phyloP scores from a whole-genome alignment of 225 moss, liverwort and hornwort genomes.

The Bryum argenteum region DNA sequence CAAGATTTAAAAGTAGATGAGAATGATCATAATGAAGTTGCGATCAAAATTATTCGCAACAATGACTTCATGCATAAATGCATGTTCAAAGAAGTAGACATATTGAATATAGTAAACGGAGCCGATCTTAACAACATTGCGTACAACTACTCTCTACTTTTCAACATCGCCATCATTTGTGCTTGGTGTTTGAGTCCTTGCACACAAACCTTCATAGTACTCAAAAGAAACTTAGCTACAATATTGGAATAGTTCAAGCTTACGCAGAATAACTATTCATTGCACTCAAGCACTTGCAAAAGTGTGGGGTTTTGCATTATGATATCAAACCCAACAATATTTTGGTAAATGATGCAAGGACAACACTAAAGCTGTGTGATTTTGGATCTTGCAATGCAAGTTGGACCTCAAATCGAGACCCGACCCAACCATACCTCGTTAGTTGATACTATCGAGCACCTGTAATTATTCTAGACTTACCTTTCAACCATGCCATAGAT shows the following conservation, averaged over 20 bases:
- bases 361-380: conserved; percentile 85
- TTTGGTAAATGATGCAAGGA: conserved; percentile 88
- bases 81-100: conserved; percentile 87
- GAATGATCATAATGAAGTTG: conserved; percentile 87
- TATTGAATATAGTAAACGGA: conserved; percentile 78
- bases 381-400: conserved; percentile 95
- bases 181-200: conserved; percentile 92
- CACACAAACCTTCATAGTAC: conserved; percentile 91
- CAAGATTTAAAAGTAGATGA: conserved; percentile 76
- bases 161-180: conserved; percentile 91
- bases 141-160: conserved; percentile 89
- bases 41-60: conserved; percentile 92
- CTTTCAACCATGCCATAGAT: conserved; percentile 87
- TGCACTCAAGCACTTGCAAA: conserved; percentile 82
- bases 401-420: conserved; percentile 72
- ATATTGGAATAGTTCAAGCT: conserved; percentile 85
- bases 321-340: conserved; percentile 96
- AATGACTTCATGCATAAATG: conserved; percentile 93
- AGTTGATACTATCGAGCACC: conserved; percentile 95
- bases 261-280: conserved; percentile 90
- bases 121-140: conserved; percentile 90
- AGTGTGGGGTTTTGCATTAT: conserved; percentile 91
- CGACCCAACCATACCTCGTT: conserved; percentile 87
- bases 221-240: conserved; percentile 86
- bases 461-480: conserved; percentile 88